Evolutionary conservation across 768 basidiomycete species (phyloP).

Genomic region (Pleurotus ostreatus): DNA sequence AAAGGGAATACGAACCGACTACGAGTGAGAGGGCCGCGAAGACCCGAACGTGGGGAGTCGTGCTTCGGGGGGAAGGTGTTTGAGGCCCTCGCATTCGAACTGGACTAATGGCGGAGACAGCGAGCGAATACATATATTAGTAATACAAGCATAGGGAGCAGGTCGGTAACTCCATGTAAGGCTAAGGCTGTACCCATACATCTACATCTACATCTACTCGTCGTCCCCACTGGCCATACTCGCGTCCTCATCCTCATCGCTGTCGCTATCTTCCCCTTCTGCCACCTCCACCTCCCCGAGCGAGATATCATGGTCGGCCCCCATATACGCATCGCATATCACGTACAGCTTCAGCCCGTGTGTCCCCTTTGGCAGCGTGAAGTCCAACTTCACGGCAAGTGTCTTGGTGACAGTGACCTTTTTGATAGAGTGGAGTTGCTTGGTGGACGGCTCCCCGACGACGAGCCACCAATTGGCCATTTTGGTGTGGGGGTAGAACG

Average conservation of each 20-base stretch:
- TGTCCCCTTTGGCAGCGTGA: conserved; percentile 80
- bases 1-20: no score
- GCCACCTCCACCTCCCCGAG: conserved; percentile 82
- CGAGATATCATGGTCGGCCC: conserved; percentile 89
- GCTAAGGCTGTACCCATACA: no score
- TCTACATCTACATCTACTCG: conserved; percentile 8
- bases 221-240: conserved; percentile 69
- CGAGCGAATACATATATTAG: no score
- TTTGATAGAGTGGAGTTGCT: conserved; percentile 82
- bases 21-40: no score
- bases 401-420: conserved; percentile 87
- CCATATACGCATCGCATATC: conserved; percentile 89
- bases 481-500: conserved; percentile 88
- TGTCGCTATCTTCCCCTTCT: conserved; percentile 85
- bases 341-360: conserved; percentile 84
- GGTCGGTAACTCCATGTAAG: no score
- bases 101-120: no score
- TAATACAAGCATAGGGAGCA: no score
- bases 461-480: conserved; percentile 98
- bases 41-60: no score
- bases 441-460: conserved; percentile 77
- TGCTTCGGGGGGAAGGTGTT: no score
- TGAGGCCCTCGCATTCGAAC: no score
- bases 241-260: conserved; percentile 79
- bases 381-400: conserved; percentile 84